Base-by-base conservation (phyloP, 2,329 filamentous ascomycete genomes). In the Metarhizium robertsii region DNA sequence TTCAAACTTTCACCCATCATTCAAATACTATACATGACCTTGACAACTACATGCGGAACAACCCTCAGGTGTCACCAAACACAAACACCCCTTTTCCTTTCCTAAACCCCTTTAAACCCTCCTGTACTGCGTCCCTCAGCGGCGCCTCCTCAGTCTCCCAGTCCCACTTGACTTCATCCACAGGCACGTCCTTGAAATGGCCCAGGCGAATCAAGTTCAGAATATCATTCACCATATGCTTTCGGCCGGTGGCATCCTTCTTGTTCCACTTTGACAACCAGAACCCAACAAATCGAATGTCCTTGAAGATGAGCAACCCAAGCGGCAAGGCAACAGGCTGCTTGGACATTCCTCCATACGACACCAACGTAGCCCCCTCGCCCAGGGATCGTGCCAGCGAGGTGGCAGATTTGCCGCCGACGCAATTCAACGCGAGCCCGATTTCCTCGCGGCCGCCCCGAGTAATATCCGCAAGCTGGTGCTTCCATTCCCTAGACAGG, bases 201-300 rank as follows among this genome's bases (percentile, higher is more conserved):
- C 90, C 90, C 53, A 81, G 73, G 16, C 88, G 77, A 30, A 86
- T 88, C 67, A 95, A 71, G 45, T 85, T 80, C 58, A 99, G 73
- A 40, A 99, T 86, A 71, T 96, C 89, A 29, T 87, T 80, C n/a
- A 97, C 85, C 48, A 90, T 95, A 66, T 79, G 80, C 67, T 82
- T 81, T 75, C 95, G 95, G 57, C 86, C 84, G 6, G 79, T 77
- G 0, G 85, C 81, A 63, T 96, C 79, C 59, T 79, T 74, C 67
- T 92, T 86, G 50, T 88, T 90, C 92, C 94, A 97, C 58, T 80
- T 84, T 66, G 88, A 94, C 29, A 97, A 84, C 94, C 94, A 99
- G 72, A 97, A 99, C 4, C 94, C 95, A 59, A 89, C 81, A 66
- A 96, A 95, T 53, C 83, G 79, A 53, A 97, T 79, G 63, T 97